Conservation (phyloP, 2,329 filamentous ascomycete species). For the Dissoconium aciculare region DNA sequence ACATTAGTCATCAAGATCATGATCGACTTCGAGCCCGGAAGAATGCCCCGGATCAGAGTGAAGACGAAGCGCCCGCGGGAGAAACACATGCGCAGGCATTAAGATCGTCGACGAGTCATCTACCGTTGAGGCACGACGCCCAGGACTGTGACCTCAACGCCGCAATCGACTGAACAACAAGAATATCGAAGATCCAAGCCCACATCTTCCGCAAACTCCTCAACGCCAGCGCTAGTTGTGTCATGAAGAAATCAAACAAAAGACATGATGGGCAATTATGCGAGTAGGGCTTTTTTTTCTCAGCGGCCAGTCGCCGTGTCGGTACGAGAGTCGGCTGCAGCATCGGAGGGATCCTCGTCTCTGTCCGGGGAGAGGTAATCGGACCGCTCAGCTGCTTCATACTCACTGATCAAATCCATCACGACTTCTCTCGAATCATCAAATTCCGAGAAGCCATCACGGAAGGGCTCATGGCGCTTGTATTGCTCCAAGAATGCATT, state of each 20-base stretch:
- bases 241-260: no score
- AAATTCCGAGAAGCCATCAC: conserved; percentile 83
- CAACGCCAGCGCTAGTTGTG: no score
- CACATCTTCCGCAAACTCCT: no score
- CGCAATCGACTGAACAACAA: no score
- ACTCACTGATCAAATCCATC: conserved; percentile 78
- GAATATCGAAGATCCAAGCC: no score
- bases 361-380: conserved; percentile 60
- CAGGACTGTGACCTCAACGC: no score
- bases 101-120: no score
- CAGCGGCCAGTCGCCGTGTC: conserved; percentile 31
- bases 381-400: conserved; percentile 83
- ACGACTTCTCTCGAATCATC: conserved; percentile 90
- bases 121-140: no score
- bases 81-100: conserved; percentile 1
- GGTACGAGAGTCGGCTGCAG: conserved; percentile 24
- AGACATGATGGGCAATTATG: no score
- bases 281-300: no score
- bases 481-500: conserved; percentile 95
- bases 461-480: conserved; percentile 87
- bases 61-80: conserved; percentile 15
- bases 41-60: conserved; percentile 18
- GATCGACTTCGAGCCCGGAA: conserved; percentile 16
- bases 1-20: conserved; percentile 19
- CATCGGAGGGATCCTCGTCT: conserved; percentile 16